A percentile compares a stretch with the other conserved stretches of the same genome.
Evolutionary conservation across 2,329 filamentous ascomycete genomes (phyloP).

Genomic region (Epichloe gansuensis): DNA sequence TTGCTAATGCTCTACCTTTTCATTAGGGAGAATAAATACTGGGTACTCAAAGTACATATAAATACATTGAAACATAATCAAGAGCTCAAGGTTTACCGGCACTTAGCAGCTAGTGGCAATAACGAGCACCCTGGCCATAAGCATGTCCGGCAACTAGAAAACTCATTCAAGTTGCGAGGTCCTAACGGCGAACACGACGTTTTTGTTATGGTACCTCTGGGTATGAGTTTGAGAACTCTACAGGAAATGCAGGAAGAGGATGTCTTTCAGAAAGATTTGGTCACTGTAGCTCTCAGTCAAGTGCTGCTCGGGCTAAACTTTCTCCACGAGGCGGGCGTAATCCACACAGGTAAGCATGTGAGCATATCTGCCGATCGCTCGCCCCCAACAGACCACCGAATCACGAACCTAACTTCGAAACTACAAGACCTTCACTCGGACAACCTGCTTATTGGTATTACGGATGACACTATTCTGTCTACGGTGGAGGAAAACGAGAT

Average conservation of each 20-base stretch:
- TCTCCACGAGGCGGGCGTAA: slow-evolving; percentile 14
- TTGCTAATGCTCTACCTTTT: neutral
- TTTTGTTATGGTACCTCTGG: slow-evolving; percentile 23
- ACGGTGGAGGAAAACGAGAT: slow-evolving; percentile 21
- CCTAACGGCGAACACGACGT: slow-evolving; percentile 22
- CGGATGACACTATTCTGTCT: slow-evolving; percentile 17
- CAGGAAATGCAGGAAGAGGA: slow-evolving; percentile 15
- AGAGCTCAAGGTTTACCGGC: slow-evolving; percentile 19
- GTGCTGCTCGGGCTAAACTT: slow-evolving; percentile 13
- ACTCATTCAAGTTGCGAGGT: slow-evolving; percentile 21
- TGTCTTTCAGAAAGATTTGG: slow-evolving; percentile 17
- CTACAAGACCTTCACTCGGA: slow-evolving; percentile 22
- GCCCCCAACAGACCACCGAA: too few species aligned
- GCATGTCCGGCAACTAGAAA: slow-evolving; percentile 21
- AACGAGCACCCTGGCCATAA: slow-evolving; percentile 17
- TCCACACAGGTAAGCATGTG: slow-evolving; percentile 16
- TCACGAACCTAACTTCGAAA: neutral
- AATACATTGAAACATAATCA: slow-evolving; percentile 16
- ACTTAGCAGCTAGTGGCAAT: slow-evolving; percentile 14
- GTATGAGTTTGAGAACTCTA: slow-evolving; percentile 25
- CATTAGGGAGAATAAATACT: slow-evolving; percentile 13
- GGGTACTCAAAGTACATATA: slow-evolving; percentile 23
- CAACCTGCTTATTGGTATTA: slow-evolving; percentile 24
- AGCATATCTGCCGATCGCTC: too few species aligned
- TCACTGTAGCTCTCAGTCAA: slow-evolving; percentile 13